Conservation (phyloP, 805 yeast species). For the Starmerella bombi region DNA sequence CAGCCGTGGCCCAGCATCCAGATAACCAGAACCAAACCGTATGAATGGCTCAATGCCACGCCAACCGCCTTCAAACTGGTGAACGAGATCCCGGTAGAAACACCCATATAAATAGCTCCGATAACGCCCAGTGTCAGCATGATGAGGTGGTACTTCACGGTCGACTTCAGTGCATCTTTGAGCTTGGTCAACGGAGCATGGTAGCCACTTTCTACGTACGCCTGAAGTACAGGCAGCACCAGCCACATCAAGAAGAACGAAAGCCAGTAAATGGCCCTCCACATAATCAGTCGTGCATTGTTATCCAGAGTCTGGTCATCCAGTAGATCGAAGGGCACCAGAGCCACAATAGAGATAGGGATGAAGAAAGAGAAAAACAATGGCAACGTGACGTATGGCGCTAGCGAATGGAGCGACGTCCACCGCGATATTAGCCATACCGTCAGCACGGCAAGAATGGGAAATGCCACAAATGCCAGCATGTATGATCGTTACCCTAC, state of each 20-base stretch:
- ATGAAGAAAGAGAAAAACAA: constrained; percentile 40
- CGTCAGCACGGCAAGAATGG: constrained; percentile 16
- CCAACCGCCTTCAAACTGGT: constrained; percentile 50
- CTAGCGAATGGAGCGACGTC: constrained; percentile 15
- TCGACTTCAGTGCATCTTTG: constrained; percentile 42
- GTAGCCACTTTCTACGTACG: constrained; percentile 59
- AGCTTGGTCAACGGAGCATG: constrained; percentile 36
- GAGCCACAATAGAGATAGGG: constrained; percentile 59
- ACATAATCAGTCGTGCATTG: constrained; percentile 38
- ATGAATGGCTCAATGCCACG: constrained; percentile 65
- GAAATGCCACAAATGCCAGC: constrained; percentile 18
- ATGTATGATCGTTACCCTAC: constrained; percentile 1
- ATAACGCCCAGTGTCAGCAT: constrained; percentile 40
- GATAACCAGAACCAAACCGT: constrained; percentile 57
- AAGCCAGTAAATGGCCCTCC: constrained; percentile 71
- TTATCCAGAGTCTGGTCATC: constrained; percentile 37
- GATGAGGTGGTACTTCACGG: constrained; percentile 47
- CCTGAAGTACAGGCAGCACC: constrained; percentile 57
- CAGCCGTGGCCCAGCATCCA: constrained; percentile 82
- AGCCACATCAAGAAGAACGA: constrained; percentile 73
- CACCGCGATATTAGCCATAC: constrained; percentile 17
- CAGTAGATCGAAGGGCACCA: constrained; percentile 63
- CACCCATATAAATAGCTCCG: constrained; percentile 47
- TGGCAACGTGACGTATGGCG: constrained; percentile 17
- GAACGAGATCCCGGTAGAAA: constrained; percentile 42